Evolutionary conservation across 176 grass and related monocot genomes (phyloP), one percentile per base, ranked within the genome.

Genomic region (Ensete glaucum): DNA sequence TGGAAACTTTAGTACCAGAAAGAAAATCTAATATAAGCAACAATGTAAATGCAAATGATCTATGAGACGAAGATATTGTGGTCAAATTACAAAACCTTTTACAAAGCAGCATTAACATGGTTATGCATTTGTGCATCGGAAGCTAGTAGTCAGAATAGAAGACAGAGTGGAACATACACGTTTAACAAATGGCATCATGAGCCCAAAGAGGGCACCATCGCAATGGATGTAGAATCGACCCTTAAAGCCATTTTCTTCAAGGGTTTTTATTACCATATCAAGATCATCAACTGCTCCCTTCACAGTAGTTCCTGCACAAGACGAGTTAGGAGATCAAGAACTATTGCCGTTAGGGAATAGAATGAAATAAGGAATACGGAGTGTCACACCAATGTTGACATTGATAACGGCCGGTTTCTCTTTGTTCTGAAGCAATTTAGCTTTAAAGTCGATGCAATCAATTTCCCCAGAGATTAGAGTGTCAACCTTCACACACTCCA

Each of bases 101-200:
- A 4, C 34, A 6, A 34, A 34, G 64, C 24, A 67, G 25, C 64
- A 67, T 34, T 71, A 9, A 76, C 19, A 71, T 43, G 64, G 64
- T 67, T 56, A 67, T 67, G 26, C 21, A 29, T 34, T 16, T 67
- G 27, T 17, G 34, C 14, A 66, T 15, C 5, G 3, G n/a, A 67
- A 67, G 49, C 0, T 9, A 26, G n/a, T 43, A 69, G 49, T 43
- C 9, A 62, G 20, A 49, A 54, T 50, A 24, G 24, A 15, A 26
- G 14, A 50, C 24, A 24, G 8, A 16, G 62, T 50, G 19, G 29
- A 71, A 87, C 62, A 75, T 85, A 96, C 92, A 34, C 85, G 89
- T 76, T 91, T 96, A 72, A 96, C 84, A 78, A 96, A 96, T 72
- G 92, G 92, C 58, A 96, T 89, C 92, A 96, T 96, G 54, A 96